These are phyloP conservation scores for Aspergillus alliaceus DNA, from an alignment of 2,329 filamentous ascomycete genomes.

Conservation along the genomic window DNA sequence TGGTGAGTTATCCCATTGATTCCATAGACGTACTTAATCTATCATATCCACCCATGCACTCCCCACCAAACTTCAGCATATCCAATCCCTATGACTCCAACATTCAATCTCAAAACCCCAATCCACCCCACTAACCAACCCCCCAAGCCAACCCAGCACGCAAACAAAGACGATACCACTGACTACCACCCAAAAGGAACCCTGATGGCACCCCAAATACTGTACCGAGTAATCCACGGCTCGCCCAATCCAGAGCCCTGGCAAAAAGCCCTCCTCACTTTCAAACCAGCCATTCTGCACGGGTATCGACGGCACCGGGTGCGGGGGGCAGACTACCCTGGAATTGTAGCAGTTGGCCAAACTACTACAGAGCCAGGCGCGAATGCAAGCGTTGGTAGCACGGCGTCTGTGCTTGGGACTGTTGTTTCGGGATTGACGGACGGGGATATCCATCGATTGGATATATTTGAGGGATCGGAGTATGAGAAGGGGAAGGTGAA, in stretches of 20 bases:
- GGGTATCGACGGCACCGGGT: constrained; percentile 73
- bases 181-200: constrained; percentile 43
- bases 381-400: neutral
- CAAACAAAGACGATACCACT: neutral
- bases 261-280: constrained; percentile 57
- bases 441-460: constrained; percentile 72
- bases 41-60: neutral
- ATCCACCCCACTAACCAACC: constrained; percentile 2
- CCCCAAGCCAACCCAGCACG: neutral
- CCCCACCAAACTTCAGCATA: neutral
- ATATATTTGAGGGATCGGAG: constrained; percentile 77
- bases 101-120: neutral
- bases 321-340: constrained; percentile 73
- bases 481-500: constrained; percentile 59
- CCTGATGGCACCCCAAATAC: constrained; percentile 81
- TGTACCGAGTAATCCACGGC: constrained; percentile 80
- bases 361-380: neutral
- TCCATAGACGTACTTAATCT: neutral
- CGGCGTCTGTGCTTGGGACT: constrained; percentile 67
- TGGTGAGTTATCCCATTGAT: constrained; percentile 40
- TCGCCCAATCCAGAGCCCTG: constrained; percentile 51
- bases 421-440: constrained; percentile 76
- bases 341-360: constrained; percentile 54
- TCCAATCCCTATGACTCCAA: neutral
- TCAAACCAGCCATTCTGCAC: constrained; percentile 74